Evolutionary conservation across 1,284 basidiomycete genomes (phyloP), one percentile per base, ranked within the genome.

Genomic region (Puccinia horiana): DNA sequence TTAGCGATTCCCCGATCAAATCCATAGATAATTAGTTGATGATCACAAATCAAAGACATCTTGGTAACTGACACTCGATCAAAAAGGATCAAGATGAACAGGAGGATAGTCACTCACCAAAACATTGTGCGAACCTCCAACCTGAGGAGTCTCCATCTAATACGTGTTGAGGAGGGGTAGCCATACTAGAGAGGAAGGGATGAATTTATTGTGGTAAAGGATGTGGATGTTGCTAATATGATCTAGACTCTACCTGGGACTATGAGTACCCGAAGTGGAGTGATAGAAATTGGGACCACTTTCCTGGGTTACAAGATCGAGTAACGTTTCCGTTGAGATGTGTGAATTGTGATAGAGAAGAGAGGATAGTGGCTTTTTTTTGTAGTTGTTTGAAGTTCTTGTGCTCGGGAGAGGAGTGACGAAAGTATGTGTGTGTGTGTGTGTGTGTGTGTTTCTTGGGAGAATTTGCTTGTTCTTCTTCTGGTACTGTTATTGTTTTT

Each of bases 81-180:
- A 32, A 32, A 29, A 6, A 32, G 29, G 11, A 29, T 16, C 29
- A 63, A 14, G 35, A 5, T 12, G 49, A 52, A 20, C 20, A 52
- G 56, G 32, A 37, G 56, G 9, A 20, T 37, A 74, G 54, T 94
- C 85, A 95, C 90, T 97, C 96, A 86, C 97, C 97, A 88, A 99
- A 99, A 89, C 97, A 99, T 88, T 99, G 97, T 79, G 97, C 97
- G 88, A 99, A 99, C 86, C 96, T 92, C 97, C 97, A 99, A 86
- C 86, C 86, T 12, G 86, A 86, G 20, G 86, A 84, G 76, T 85
- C 84, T 35, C 87, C 86, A 74, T 81, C 79, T 16, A 81, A 58
- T 29, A 81, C 58, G 37, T 70, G 49, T 63, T 58, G 67, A 61
- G 61, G 82, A 72, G 61, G 35, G 16, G 26, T 29, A 56, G 76